Conservation (phyloP, 2,329 filamentous ascomycete genomes). For the Macrophomina pseudophaseolina region DNA sequence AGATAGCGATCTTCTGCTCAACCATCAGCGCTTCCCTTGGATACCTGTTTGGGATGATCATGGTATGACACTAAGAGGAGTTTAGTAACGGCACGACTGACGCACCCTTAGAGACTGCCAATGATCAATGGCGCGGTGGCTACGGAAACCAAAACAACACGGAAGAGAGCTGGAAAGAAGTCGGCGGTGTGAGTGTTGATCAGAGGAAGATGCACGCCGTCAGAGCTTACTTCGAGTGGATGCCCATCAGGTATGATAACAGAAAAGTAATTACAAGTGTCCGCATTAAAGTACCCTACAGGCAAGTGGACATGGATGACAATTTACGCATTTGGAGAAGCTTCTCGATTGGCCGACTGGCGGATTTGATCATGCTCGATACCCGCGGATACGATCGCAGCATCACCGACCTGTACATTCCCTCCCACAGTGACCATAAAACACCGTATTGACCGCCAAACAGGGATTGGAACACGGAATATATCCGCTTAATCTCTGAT, state of each 20-base stretch:
- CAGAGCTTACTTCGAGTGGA: slow-evolving; percentile 61
- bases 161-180: slow-evolving; percentile 47
- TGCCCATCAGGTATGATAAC: slow-evolving; percentile 27
- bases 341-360: slow-evolving; percentile 48
- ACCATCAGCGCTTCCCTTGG: slow-evolving; percentile 48
- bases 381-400: slow-evolving; percentile 50
- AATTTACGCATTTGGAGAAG: slow-evolving; percentile 49
- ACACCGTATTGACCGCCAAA: neutral
- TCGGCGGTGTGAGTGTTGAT: slow-evolving; percentile 44
- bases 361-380: slow-evolving; percentile 51
- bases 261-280: slow-evolving; percentile 43
- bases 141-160: slow-evolving; percentile 49
- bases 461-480: slow-evolving; percentile 61
- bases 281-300: slow-evolving; percentile 42
- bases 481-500: slow-evolving; percentile 67
- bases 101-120: slow-evolving; percentile 45
- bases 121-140: slow-evolving; percentile 69
- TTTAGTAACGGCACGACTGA: slow-evolving; percentile 7
- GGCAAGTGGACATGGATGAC: slow-evolving; percentile 45
- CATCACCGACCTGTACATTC: slow-evolving; percentile 47
- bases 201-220: slow-evolving; percentile 55
- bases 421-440: neutral
- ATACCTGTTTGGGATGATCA: slow-evolving; percentile 67
- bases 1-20: slow-evolving; percentile 48
- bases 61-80: slow-evolving; percentile 37